Evolutionary conservation across 345 rosid species (phyloP), one percentile per base, ranked within the genome.

Genomic region (Euphorbia peplus): DNA sequence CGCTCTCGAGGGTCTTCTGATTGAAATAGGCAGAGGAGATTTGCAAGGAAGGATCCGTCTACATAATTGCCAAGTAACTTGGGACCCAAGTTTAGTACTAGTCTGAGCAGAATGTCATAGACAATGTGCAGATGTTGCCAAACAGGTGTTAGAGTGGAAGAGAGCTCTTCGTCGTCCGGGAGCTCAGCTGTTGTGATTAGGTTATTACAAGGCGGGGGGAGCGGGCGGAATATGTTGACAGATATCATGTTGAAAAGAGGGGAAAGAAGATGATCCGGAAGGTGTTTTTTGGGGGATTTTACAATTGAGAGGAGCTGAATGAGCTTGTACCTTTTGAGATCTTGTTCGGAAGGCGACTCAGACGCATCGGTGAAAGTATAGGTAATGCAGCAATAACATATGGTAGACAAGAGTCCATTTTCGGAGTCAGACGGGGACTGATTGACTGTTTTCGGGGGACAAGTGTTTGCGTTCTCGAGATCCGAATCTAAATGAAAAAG

Each of bases 1-100:
- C 87, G 82, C 56, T 88, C 93, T 70, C 90, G 74, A 0, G 74
- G 86, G 61, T 88, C 89, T 25, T 88, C 93, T 0, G 89, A 77
- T 39, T 84, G 90, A 67, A 86, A 86, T 6, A 86, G 83, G 1
- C 56, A 30, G 8, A 88, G 83, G 19, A 88, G 85, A 60, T 67
- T 77, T 60, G 57, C 55, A 5, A 86, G 66, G 74, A 88, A 88
- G 19, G n/a, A 73, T 0, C 48, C 72, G 68, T 83, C 79, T 2
- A 88, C 57, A 73, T 78, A 71, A 29, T 73, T 48, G 3, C 76
- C 65, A 19, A 86, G 89, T 14, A 41, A 26, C 71, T 70, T 79
- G 41, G 90, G 84, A 54, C 83, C 90, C 4, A 35, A 1, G 56
- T 42, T 68, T 14, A 70, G 39, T 29, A 86, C 75, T 54, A 86